Evolutionary conservation across 208 protist genomes (phyloP), one percentile per base, ranked within the genome.

Genomic region (Leptomonas pyrrhocoris): DNA sequence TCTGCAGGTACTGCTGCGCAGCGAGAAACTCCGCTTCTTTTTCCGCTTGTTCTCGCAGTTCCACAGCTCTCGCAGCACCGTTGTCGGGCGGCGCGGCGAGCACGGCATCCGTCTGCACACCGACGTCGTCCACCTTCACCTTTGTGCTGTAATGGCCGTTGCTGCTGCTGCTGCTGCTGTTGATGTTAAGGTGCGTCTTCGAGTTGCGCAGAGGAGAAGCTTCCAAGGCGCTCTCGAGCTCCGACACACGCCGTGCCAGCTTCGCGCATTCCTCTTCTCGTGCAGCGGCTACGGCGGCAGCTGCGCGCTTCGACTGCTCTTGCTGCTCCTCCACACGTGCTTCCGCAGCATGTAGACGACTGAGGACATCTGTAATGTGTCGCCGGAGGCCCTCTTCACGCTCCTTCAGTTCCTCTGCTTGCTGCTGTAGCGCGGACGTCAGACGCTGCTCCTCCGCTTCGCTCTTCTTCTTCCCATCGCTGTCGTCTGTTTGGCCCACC

Each of bases 321-420:
- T 19, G 43, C 31, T 65, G 60, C 31, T 53, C 60, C 46, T 53
- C 46, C 13, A 65, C 12, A 0, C 18, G 45, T 11, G 25, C 43
- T 23, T 65, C 60, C n/a, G 60, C 27, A 2, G 7, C 15, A 11
- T 55, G 46, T 27, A 65, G 60, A 19, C 60, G 60, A n/a, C 27
- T 27, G 9, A 65, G n/a, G 19, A 65, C 60, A n/a, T 19, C 0
- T 18, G 43, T 30, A 27, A 65, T 43, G 45, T n/a, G 60, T 2
- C 21, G 18, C 46, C 27, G 1, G 5, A 65, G 60, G 15, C 28
- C 60, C 1, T 46, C 60, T 30, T 65, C 60, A 12, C 60, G 43
- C 18, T 19, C 46, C 31, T 53, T 30, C 31, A 65, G 60, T 31
- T 65, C 60, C 1, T 27, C 46, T 12, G 60, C 46, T 30, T 53